Percentiles rank a stretch among this genome's conserved stretches.
phyloP scores from a whole-genome alignment of 2,329 filamentous ascomycete species.

The Aspergillus floridensis region DNA sequence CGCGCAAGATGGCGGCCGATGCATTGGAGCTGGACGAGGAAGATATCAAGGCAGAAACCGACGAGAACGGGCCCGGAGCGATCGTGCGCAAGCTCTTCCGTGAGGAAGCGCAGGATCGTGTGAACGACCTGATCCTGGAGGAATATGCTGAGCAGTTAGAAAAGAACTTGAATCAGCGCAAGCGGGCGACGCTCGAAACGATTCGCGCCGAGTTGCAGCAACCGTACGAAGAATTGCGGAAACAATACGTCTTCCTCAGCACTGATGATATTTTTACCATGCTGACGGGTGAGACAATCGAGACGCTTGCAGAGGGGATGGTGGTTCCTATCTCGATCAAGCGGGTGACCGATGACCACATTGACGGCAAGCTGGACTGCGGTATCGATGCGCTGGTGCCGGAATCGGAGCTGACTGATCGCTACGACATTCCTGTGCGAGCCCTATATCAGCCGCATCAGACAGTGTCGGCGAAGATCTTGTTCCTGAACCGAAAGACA shows the following conservation, averaged over 20 bases:
- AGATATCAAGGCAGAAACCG: conserved; percentile 90
- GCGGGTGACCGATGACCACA: conserved; percentile 85
- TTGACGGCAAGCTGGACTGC: conserved; percentile 90
- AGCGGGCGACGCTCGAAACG: conserved; percentile 91
- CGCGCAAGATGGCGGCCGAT: conserved; percentile 97
- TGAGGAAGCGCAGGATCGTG: conserved; percentile 88
- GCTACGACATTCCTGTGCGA: conserved; percentile 65
- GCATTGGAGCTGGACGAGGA: conserved; percentile 95
- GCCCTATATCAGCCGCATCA: conserved; percentile 76
- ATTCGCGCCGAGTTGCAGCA: conserved; percentile 90
- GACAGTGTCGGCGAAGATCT: conserved; percentile 81
- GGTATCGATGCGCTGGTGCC: conserved; percentile 89
- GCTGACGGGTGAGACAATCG: conserved; percentile 87
- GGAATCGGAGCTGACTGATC: conserved; percentile 74
- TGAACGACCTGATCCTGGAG: conserved; percentile 93
- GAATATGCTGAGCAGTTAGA: conserved; percentile 96
- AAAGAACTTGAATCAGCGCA: conserved; percentile 87
- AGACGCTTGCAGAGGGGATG: conserved; percentile 84
- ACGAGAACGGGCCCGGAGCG: conserved; percentile 83
- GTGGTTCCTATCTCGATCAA: conserved; percentile 86
- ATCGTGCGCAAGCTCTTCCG: conserved; percentile 94
- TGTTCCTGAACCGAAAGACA: conserved; percentile 81
- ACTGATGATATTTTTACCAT: conserved; percentile 89
- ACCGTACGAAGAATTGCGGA: conserved; percentile 90
- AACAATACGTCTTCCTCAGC: conserved; percentile 68